phyloP scores from a whole-genome alignment of 805 yeast species.

The Saccharomycopsis sp. region DNA sequence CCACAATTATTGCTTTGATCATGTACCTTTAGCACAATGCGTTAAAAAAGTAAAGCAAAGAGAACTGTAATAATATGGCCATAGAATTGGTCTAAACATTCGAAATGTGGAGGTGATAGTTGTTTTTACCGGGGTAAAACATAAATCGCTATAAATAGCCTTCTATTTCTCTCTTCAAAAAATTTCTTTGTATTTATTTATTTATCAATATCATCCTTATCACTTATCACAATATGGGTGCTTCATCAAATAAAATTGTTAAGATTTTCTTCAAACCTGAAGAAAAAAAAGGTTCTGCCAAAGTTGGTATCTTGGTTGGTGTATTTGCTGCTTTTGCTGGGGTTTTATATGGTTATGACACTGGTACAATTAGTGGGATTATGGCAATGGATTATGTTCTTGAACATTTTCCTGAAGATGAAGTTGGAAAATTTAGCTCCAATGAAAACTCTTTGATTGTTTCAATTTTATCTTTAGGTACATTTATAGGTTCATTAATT shows the following conservation, averaged over 20 bases:
- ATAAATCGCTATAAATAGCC: no score
- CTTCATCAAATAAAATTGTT: conserved; percentile 6
- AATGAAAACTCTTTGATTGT: conserved; percentile 50
- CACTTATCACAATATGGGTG: conserved; percentile 3
- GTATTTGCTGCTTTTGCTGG: conserved; percentile 62
- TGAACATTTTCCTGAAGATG: conserved; percentile 30
- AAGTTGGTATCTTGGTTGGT: conserved; percentile 41
- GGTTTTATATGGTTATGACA: conserved; percentile 56
- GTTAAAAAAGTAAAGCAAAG: no score
- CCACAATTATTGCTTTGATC: no score
- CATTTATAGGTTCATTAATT: conserved; percentile 54
- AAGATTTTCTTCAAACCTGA: conserved; percentile 15
- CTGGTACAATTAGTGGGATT: conserved; percentile 58
- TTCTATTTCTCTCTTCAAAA: no score
- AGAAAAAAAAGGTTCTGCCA: conserved; percentile 18
- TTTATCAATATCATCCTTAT: no score
- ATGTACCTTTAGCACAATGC: no score
- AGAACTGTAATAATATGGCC: no score
- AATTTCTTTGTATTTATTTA: no score
- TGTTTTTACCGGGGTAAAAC: no score
- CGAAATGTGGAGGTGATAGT: no score
- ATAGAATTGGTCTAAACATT: no score
- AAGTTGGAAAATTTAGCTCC: conserved; percentile 30
- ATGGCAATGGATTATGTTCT: conserved; percentile 51
- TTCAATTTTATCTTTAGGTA: conserved; percentile 67